Evolutionary conservation across 345 rosid genomes (phyloP), one percentile per base, ranked within the genome.

Genomic region (Arabidopsis arenosa): DNA sequence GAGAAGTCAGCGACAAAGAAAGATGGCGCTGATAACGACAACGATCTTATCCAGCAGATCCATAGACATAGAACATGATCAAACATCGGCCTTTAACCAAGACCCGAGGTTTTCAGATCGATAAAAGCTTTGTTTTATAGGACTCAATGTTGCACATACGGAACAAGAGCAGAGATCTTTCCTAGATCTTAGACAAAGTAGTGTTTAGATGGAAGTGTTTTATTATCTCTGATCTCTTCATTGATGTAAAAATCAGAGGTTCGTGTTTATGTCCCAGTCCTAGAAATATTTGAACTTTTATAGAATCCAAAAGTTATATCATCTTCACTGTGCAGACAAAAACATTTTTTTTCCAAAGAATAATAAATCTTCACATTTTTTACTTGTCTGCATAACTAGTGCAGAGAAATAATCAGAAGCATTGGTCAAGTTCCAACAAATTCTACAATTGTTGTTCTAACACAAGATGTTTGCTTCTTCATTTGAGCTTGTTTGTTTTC

Each of bases 1-100:
- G 97, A 89, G 71, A 74, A 78, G 68, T 70, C 90, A 63, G 82
- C 79, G 5, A 79, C 78, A 32, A 94, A 83, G 81, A 90, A 83
- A 83, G 97, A 88, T 18, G 78, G 53, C 52, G n/a, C 64, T 15
- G 83, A 83, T 47, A 45, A 6, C 1, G 85, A 84, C 28, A 80
- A 80, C 66, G 80, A 64, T 59, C 61, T 51, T 55, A 65, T 21
- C 66, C 79, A 61, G 67, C 89, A 77, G 58, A 15, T 78, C 60
- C 79, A 63, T 64, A 85, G 82, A 73, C 75, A 80, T 28, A 53
- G 77, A 68, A 45, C 71, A 9, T 79, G 70, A 69, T 43, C 58
- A 37, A 39, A 37, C 33, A 56, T 26, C 15, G 44, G 56, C 52
- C 55, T 68, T 61, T 40, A 51, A 75, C 69, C 6, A 75, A 52